Base-by-base conservation (phyloP, 345 rosid species). In the Bruguiera gymnorhiza region DNA sequence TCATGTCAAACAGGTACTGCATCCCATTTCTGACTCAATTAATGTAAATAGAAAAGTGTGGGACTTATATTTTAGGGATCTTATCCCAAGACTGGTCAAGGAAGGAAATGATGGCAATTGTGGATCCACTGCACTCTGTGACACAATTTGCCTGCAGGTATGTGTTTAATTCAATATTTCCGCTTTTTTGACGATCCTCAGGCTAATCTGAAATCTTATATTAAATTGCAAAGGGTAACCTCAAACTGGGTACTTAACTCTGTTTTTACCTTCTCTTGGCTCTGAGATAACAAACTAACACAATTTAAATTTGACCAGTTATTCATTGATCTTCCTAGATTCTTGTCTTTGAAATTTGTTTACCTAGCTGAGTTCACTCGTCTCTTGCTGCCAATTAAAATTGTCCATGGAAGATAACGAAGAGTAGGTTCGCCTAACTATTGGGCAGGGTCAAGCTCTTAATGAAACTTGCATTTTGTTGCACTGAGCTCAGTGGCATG, bases 61-160 rank as follows among this genome's bases (percentile, higher is more conserved):
- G 99, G 78, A 83, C 72, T 75, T 92, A 92, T 95, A 95, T 73
- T 95, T 95, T 56, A 78, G 83, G 73, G 92, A 90, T 77, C 85
- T 95, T 59, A 69, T 95, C 23, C 98, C 98, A 2, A 83, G 94
- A 69, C 68, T 95, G 74, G 97, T 86, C 39, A 81, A 76, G 74
- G 79, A 86, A 75, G 99, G 97, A 27, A 83, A 90, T 79, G 99
- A 95, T 81, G 96, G 99, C 30, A 95, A 95, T 46, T 88, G 80
- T 68, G 99, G 99, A 29, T 92, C 98, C 62, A 76, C 97, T 48
- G 99, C 98, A 63, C 94, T 92, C 67, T 92, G 99, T 75, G 99
- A 95, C 64, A 88, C 98, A 0, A 82, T 85, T 18, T 92, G 97
- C 77, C 76, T 95, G 76, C 96, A 95, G 92, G 98, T 92, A 74